Conservation (phyloP, 139 green algal species). For the Micractinium conductrix region DNA sequence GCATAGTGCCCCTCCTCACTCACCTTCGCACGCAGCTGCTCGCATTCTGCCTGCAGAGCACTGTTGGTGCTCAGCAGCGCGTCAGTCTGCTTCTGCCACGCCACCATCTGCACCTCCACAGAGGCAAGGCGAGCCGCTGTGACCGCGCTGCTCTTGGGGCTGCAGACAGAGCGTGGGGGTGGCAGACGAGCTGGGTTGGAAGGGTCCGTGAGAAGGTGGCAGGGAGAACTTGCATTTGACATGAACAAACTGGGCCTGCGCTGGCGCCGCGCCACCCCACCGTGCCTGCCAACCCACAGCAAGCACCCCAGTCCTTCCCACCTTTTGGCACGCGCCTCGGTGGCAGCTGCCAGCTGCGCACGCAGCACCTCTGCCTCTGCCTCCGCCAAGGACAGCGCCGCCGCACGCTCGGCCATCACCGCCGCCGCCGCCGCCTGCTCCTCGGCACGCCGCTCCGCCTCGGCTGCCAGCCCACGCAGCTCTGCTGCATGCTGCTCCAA, state of each 20-base stretch:
- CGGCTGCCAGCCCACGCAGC: not conserved
- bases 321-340: no score
- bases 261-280: no score
- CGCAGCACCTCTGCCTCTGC: not conserved
- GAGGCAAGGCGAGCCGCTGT: not conserved
- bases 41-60: not conserved
- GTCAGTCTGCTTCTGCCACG: not conserved
- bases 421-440: not conserved
- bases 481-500: constrained; percentile 25
- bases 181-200: no score
- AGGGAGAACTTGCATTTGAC: no score
- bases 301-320: no score
- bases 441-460: not conserved
- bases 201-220: no score
- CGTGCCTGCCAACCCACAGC: no score
- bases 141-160: not conserved
- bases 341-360: constrained; percentile 15
- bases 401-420: not conserved
- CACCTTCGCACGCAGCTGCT: constrained; percentile 4
- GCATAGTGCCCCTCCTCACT: not conserved
- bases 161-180: not conserved
- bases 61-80: not conserved
- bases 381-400: not conserved
- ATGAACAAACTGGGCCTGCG: no score
- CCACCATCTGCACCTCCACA: not conserved